Conservation (phyloP, 805 yeast genomes). For the Wickerhamiella brachini region DNA sequence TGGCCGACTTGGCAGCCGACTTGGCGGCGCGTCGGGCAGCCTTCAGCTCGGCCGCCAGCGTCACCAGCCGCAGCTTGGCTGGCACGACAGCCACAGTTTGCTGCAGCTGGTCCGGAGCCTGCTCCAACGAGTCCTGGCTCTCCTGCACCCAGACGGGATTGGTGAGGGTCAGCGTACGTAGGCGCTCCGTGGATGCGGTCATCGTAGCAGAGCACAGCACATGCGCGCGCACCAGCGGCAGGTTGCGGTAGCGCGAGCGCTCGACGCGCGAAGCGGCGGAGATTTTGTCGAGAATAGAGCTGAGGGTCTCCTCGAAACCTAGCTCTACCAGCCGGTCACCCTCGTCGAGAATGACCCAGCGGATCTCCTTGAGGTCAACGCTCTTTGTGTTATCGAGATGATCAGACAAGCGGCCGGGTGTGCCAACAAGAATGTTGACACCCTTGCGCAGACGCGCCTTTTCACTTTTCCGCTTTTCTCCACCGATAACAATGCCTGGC, state of each 20-base stretch:
- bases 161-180: conserved; percentile 64
- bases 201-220: conserved; percentile 91
- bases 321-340: conserved; percentile 93
- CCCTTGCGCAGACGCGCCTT: conserved; percentile 94
- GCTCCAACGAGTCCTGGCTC: conserved; percentile 21
- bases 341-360: conserved; percentile 90
- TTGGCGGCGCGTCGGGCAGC: conserved; percentile 26
- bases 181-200: conserved; percentile 61
- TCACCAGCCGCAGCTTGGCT: conserved; percentile 77
- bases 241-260: conserved; percentile 14
- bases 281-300: conserved; percentile 53
- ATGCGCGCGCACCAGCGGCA: conserved; percentile 62
- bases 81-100: conserved; percentile 81
- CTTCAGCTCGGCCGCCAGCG: conserved; percentile 55
- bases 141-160: conserved; percentile 57
- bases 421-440: conserved; percentile 87
- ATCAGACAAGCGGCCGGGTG: conserved; percentile 93
- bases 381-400: conserved; percentile 82
- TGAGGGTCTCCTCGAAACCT: conserved; percentile 89
- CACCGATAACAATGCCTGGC: conserved; percentile 94
- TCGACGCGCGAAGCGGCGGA: conserved; percentile 32
- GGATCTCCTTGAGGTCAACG: conserved; percentile 54
- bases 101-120: conserved; percentile 81
- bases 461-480: conserved; percentile 94
- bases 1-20: no score